Conservation (phyloP, 179 eudicot species). For the Nepenthes alata region DNA sequence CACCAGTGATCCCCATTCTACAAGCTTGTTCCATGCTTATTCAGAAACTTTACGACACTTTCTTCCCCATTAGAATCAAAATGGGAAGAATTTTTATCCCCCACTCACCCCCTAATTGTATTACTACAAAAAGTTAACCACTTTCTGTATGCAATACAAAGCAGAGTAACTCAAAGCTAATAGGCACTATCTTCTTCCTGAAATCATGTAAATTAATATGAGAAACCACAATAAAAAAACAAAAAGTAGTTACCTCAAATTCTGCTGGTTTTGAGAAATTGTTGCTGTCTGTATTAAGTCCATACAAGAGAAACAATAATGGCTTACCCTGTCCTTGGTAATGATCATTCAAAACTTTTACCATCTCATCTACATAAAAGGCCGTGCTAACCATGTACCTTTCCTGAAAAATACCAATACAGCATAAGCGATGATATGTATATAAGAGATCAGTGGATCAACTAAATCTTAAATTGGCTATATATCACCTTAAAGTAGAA, state of each 20-base stretch:
- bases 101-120: too few relatives aligned
- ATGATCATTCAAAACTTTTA: constrained; percentile 34
- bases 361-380: constrained; percentile 67
- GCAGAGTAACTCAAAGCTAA: not conserved
- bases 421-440: constrained; percentile 13
- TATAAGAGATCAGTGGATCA: not conserved
- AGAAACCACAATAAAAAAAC: not conserved
- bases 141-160: too few relatives aligned
- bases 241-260: constrained; percentile 44
- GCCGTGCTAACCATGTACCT: constrained; percentile 56
- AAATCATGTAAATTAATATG: not conserved
- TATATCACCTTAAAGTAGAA: constrained; percentile 52
- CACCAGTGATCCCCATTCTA: too few relatives aligned
- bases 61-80: too few relatives aligned
- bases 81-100: too few relatives aligned
- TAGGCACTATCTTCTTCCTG: not conserved
- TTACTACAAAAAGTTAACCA: too few relatives aligned
- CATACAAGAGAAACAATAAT: constrained; percentile 71
- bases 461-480: constrained; percentile 3
- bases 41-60: too few relatives aligned
- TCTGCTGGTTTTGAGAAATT: constrained; percentile 83
- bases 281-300: constrained; percentile 87
- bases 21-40: too few relatives aligned
- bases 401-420: constrained; percentile 42
- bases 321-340: constrained; percentile 50